Evolutionary conservation across 306 rosid genomes (phyloP).

Genomic region (Malus orientalis): DNA sequence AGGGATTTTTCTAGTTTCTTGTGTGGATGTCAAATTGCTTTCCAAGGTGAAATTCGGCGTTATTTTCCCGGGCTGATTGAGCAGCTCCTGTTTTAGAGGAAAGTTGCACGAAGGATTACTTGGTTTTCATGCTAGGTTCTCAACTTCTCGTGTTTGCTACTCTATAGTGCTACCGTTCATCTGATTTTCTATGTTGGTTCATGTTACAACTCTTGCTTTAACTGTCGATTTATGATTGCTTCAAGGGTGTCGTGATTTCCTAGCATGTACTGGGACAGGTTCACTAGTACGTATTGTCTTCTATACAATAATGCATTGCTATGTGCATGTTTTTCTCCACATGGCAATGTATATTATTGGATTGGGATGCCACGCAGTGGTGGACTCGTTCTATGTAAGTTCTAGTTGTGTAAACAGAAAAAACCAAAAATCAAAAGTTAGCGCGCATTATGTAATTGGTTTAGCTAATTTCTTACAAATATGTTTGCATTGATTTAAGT

Average conservation of each 20-base stretch:
- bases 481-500: too few species aligned
- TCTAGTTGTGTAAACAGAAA: too few species aligned
- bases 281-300: too few species aligned
- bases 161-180: too few species aligned
- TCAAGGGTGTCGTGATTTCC: not conserved
- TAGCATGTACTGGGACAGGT: not conserved
- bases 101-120: not conserved
- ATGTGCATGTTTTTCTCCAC: too few species aligned
- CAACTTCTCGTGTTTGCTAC: too few species aligned
- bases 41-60: not conserved
- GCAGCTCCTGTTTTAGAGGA: not conserved
- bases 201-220: not conserved
- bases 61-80: not conserved
- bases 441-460: too few species aligned
- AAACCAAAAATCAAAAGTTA: too few species aligned
- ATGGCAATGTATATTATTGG: too few species aligned
- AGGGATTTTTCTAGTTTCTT: not conserved
- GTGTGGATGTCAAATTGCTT: not conserved
- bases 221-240: not conserved
- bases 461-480: too few species aligned
- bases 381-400: too few species aligned
- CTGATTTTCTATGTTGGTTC: not conserved
- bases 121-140: not conserved
- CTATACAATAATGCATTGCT: too few species aligned
- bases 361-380: accelerated